Conservation (phyloP, 2,329 filamentous ascomycete genomes). For the Ascochyta clinopodiicola region DNA sequence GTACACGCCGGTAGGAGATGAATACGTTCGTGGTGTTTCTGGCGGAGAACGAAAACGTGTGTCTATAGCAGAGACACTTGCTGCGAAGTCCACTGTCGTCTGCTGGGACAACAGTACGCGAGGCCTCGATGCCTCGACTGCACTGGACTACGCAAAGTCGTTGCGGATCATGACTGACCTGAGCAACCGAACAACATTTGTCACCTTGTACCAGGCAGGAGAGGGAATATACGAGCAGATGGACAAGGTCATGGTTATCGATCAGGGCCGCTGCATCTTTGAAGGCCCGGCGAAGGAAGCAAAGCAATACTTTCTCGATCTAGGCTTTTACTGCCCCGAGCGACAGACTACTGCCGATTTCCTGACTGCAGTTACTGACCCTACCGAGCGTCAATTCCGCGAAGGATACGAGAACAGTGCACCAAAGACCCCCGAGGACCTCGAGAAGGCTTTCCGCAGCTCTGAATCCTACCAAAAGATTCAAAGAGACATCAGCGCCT, state of each 20-base stretch:
- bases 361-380: constrained; percentile 76
- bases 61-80: constrained; percentile 76
- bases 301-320: constrained; percentile 68
- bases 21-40: constrained; percentile 73
- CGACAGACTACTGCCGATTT: constrained; percentile 79
- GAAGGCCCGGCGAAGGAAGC: constrained; percentile 68
- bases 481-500: constrained; percentile 66
- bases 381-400: constrained; percentile 72
- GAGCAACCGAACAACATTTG: constrained; percentile 72
- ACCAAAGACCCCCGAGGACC: constrained; percentile 72
- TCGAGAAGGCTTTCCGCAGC: constrained; percentile 70
- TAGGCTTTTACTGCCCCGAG: constrained; percentile 67
- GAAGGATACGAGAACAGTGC: constrained; percentile 63
- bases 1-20: constrained; percentile 77
- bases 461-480: constrained; percentile 68
- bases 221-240: constrained; percentile 75
- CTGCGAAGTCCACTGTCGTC: constrained; percentile 64
- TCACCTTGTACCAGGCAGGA: constrained; percentile 75
- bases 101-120: constrained; percentile 83
- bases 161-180: constrained; percentile 82
- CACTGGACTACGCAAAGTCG: constrained; percentile 77
- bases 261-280: constrained; percentile 73
- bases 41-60: constrained; percentile 81
- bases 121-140: constrained; percentile 80
- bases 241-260: constrained; percentile 82